Base-by-base conservation (phyloP, 148 eudicot genomes). In the Chenopodium suecicum region DNA sequence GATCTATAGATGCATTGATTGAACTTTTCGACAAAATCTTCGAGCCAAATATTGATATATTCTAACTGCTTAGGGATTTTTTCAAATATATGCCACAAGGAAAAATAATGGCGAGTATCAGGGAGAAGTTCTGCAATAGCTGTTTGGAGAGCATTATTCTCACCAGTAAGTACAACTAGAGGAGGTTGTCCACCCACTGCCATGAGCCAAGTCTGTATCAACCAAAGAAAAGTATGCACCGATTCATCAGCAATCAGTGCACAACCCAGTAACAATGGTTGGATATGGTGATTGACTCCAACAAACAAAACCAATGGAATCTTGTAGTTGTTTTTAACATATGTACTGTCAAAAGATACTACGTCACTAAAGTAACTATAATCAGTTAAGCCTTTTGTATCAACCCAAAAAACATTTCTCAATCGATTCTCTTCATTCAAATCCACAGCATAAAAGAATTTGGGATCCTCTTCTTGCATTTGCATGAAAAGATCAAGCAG, bases 361-460 rank as follows among this genome's bases (percentile, higher is more conserved):
- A 89, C 91, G 83, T 91, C 94, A 54, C 92, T 84, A 80, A 91
- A 91, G 83, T 85, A 80, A 60, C 78, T 63, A 82, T 88, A 91
- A 86, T 91, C 92, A 84, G 83, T 85, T 50, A 89, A 79, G 60
- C 91, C 92, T 87, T 91, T 91, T 27, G 87, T 83, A 84, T 91
- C 92, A 81, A 89, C 90, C 94, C 94, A 91, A 66, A 88, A 91
- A 34, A 88, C 88, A 79, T 91, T 91, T 87, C 94, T 89, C 83
- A 91, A 47, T 16, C 84, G 85, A 83, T 91, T 86, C 82, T 91
- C 94, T 85, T 91, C 94, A 76, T 88, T 89, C 82, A 91, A 83
- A 80, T 91, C 94, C 48, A 91, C 86, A 46, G 90, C 88, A 82
- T 89, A 89, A 81, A 89, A 89, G 81, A 91, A 91, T 71, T 77